Evolutionary conservation across 306 rosid genomes (phyloP).

Genomic region (Ziziphus jujuba): DNA sequence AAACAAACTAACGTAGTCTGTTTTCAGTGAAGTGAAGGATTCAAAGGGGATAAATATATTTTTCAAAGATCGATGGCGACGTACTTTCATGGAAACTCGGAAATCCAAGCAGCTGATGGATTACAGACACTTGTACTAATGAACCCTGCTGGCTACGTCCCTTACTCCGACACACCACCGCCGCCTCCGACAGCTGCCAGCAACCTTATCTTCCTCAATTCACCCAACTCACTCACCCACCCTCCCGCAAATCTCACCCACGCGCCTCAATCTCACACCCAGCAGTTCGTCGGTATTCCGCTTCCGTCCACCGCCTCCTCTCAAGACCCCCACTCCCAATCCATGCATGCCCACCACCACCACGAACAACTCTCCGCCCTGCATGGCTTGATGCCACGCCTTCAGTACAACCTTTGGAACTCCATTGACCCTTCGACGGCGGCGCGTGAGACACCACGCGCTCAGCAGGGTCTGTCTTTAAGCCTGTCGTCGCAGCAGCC

Average conservation of each 20-base stretch:
- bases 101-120: constrained; percentile 64
- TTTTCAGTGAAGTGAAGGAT: constrained; percentile 21
- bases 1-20: constrained; percentile 12
- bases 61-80: constrained; percentile 66
- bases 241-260: constrained; percentile 33
- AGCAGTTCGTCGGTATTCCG: constrained; percentile 70
- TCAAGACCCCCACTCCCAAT: constrained; percentile 51
- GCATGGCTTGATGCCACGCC: constrained; percentile 79
- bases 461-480: constrained; percentile 66
- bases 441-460: constrained; percentile 79
- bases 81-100: constrained; percentile 80
- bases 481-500: constrained; percentile 77
- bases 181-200: constrained; percentile 50
- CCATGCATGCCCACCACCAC: constrained; percentile 41
- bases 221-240: constrained; percentile 36
- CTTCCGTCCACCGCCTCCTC: constrained; percentile 21
- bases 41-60: background rate
- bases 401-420: constrained; percentile 77
- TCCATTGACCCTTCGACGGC: constrained; percentile 44
- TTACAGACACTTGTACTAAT: constrained; percentile 85
- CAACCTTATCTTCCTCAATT: constrained; percentile 32
- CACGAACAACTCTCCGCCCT: constrained; percentile 43
- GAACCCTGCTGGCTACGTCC: constrained; percentile 76
- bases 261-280: constrained; percentile 66
- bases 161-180: constrained; percentile 69